Conservation (phyloP, 768 basidiomycete genomes). For the Dictyophora rubrovolvata region DNA sequence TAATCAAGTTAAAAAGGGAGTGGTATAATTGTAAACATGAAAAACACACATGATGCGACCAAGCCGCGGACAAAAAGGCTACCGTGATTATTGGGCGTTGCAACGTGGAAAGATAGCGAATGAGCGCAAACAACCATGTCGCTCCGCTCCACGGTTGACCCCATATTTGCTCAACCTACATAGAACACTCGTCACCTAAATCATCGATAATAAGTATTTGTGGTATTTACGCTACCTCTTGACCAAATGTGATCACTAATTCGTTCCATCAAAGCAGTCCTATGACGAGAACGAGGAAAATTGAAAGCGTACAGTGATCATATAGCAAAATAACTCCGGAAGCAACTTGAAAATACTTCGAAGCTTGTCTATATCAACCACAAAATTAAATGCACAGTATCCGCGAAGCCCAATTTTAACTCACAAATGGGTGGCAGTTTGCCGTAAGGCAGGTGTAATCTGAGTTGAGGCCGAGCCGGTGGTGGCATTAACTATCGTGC, state of each 20-base stretch:
- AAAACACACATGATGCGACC: constrained; percentile 6
- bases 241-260: not conserved
- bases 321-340: constrained; percentile 1
- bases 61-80: constrained; percentile 1
- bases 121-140: constrained; percentile 6
- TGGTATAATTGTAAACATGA: not conserved
- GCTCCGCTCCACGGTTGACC: not conserved
- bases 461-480: not conserved
- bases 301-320: constrained; percentile 1
- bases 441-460: not conserved
- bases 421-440: not conserved
- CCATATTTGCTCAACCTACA: constrained; percentile 6
- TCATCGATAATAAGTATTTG: not conserved
- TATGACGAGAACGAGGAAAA: not conserved
- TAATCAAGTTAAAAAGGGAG: not conserved
- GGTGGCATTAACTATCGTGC: not conserved
- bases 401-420: not conserved
- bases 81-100: not conserved
- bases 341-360: constrained; percentile 4
- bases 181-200: not conserved
- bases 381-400: not conserved
- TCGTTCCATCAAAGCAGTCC: not conserved
- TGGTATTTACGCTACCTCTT: not conserved
- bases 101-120: constrained; percentile 2
- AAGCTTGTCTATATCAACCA: not conserved